These are phyloP conservation scores for Plasmodium fragile DNA, from an alignment of 169 alveolate genomes.

Conservation along the genomic window DNA sequence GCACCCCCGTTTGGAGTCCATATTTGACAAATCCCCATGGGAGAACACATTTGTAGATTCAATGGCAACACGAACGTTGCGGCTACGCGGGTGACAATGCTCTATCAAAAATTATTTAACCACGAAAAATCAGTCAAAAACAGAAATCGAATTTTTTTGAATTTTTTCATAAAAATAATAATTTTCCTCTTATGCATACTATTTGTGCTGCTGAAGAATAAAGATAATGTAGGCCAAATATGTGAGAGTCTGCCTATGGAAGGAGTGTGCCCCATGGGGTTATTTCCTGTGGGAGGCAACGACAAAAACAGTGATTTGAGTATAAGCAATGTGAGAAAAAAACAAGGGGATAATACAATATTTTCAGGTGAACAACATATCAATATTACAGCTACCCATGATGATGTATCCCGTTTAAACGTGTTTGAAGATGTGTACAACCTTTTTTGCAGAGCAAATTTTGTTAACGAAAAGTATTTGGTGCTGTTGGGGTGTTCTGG, in stretches of 20 bases:
- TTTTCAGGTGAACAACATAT: background rate
- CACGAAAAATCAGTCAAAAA: conserved; percentile 20
- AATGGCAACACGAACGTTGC: background rate
- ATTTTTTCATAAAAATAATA: conserved; percentile 10
- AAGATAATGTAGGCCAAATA: conserved; percentile 3
- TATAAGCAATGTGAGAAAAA: background rate
- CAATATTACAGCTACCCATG: background rate
- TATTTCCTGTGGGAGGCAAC: background rate
- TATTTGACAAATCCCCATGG: background rate
- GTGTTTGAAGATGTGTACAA: background rate
- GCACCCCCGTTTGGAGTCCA: background rate
- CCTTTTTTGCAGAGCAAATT: background rate
- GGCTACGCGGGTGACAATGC: conserved; percentile 13
- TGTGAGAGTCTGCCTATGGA: background rate
- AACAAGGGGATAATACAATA: background rate
- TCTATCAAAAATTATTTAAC: conserved; percentile 3
- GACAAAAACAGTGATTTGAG: background rate
- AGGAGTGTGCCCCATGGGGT: background rate
- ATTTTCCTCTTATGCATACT: conserved; percentile 9
- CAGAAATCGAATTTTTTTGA: background rate
- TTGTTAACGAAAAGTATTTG: background rate
- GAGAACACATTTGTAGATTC: background rate
- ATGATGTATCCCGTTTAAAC: background rate
- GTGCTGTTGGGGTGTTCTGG: background rate
- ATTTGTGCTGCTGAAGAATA: conserved; percentile 12